These are phyloP conservation scores for Entonaema liquescens DNA, from an alignment of 495 filamentous ascomycete genomes.

Conservation along the genomic window DNA sequence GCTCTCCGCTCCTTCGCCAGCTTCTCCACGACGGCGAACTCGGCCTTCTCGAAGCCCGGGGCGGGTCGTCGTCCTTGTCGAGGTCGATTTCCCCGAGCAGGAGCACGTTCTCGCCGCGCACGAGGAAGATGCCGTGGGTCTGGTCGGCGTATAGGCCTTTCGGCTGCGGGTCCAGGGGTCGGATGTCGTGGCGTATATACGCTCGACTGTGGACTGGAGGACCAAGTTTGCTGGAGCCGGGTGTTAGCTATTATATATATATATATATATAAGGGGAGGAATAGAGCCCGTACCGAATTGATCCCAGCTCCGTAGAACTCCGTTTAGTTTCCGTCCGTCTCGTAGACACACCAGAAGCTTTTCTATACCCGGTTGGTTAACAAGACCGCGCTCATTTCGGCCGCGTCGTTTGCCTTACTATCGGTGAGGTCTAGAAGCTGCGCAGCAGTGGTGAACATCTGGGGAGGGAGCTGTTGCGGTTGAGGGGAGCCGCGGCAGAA, in stretches of 20 bases:
- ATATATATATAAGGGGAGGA: not conserved
- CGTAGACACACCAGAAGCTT: conserved; percentile 90
- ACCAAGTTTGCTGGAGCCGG: conserved; percentile 82
- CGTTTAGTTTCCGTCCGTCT: conserved; percentile 92
- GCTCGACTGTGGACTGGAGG: conserved; percentile 88
- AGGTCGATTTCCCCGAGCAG: conserved; percentile 94
- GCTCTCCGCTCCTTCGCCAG: conserved; percentile 73
- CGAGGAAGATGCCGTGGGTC: conserved; percentile 81
- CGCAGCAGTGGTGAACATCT: conserved; percentile 99
- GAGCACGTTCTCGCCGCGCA: conserved; percentile 92
- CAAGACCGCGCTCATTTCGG: conserved; percentile 1
- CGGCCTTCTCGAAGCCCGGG: conserved; percentile 72
- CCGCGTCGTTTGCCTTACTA: conserved; percentile 67
- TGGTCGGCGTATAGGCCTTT: conserved; percentile 79
- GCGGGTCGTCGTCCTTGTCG: conserved; percentile 90
- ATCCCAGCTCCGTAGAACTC: conserved; percentile 95
- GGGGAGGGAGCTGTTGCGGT: conserved; percentile 71
- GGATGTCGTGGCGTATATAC: conserved; percentile 70
- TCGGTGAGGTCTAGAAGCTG: conserved; percentile 95
- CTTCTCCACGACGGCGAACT: conserved; percentile 73
- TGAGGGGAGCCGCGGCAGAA: conserved; percentile 53
- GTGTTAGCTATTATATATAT: no score
- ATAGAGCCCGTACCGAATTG: conserved; percentile 79
- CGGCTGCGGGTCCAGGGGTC: conserved; percentile 33
- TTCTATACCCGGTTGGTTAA: conserved; percentile 62